A percentile compares a stretch with the other conserved stretches of the same genome.
Evolutionary conservation across 225 moss, liverwort and hornwort genomes (phyloP).

Genomic region (Marchantia paleacea): DNA sequence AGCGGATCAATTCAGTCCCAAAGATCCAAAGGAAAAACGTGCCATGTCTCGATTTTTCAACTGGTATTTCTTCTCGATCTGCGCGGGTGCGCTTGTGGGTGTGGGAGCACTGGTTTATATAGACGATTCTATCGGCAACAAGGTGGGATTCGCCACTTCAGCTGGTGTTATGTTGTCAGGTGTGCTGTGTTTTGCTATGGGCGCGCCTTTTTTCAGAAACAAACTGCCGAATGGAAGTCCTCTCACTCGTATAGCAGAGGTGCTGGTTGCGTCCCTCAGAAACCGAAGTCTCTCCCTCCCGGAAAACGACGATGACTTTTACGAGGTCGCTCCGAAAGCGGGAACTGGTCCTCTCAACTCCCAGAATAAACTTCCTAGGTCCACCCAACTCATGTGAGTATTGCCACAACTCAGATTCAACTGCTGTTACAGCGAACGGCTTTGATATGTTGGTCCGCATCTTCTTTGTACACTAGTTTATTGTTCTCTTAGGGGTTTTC

Average conservation of each 20-base stretch:
- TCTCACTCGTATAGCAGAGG: conserved; percentile 24
- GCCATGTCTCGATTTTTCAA: conserved; percentile 17
- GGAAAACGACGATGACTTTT: conserved; percentile 4
- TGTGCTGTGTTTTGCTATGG: conserved; percentile 1
- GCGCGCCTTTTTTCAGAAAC: conserved; percentile 22
- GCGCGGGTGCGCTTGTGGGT: conserved; percentile 14
- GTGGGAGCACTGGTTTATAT: conserved; percentile 20
- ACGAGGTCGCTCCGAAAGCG: background rate
- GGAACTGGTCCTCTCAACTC: background rate
- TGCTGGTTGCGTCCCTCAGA: conserved; percentile 24
- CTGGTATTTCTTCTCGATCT: conserved; percentile 25
- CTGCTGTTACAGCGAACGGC: background rate
- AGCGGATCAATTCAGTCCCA: conserved; percentile 28
- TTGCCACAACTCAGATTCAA: background rate
- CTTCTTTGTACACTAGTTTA: too few relatives aligned
- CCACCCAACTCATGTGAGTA: conserved; percentile 22
- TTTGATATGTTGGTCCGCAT: too few relatives aligned
- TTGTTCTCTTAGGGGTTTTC: too few relatives aligned
- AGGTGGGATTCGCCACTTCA: conserved; percentile 16
- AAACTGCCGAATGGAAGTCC: conserved; percentile 22
- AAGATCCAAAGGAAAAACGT: conserved; percentile 13
- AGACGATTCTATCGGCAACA: conserved; percentile 4
- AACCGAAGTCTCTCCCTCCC: conserved; percentile 10
- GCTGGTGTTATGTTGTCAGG: conserved; percentile 15
- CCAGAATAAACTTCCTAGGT: background rate